Base-by-base conservation (phyloP, 2,329 filamentous ascomycete genomes). In the Bipolaris sorokiniana region DNA sequence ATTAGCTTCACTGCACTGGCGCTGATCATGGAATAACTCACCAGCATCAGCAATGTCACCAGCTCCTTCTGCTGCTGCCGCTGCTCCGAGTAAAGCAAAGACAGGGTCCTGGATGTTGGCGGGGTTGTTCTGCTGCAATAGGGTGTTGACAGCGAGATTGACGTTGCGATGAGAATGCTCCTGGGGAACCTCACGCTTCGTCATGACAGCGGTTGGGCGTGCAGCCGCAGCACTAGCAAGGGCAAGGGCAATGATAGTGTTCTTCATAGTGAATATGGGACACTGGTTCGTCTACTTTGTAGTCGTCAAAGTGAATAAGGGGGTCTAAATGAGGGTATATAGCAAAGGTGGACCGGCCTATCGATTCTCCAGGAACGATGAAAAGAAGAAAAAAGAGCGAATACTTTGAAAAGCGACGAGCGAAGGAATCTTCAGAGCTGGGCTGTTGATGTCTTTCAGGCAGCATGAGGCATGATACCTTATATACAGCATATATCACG, bases 141-240 rank as follows among this genome's bases (percentile, higher is more conserved):
- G 75, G 20, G 71, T 72, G 60, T 79, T 75, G 59, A 83, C 80
- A 44, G 76, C 77, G 28, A 71, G 69, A 46, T 86, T 70, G 67
- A 84, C 78, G 62, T 79, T 77, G 54, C 80, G 72, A 71, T 86
- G 84, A 10, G 83, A 82, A 65, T 85, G 82, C 62, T 86, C 84
- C 67, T 86, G 83, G 23, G 84, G 84, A 56, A 86, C 83, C 68
- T 86, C 81, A 63, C 82, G 82, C 68, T 71, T 71, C 31, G 33
- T 59, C 45, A 67, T 51, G 34, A 59, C 55, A 22, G 65, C 48
- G 44, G 64, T 59, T 6, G 73, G 74, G 46, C 55, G 68, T 33
- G 72, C 73, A 45, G 62, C 53, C 18, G 64, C 73, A 36, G 70
- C 68, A 50, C 71, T 65, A 20, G 72, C 62, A 42, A 76, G 61